phyloP scores from a whole-genome alignment of 2,329 filamentous ascomycete genomes.

The Metarhizium humberi region DNA sequence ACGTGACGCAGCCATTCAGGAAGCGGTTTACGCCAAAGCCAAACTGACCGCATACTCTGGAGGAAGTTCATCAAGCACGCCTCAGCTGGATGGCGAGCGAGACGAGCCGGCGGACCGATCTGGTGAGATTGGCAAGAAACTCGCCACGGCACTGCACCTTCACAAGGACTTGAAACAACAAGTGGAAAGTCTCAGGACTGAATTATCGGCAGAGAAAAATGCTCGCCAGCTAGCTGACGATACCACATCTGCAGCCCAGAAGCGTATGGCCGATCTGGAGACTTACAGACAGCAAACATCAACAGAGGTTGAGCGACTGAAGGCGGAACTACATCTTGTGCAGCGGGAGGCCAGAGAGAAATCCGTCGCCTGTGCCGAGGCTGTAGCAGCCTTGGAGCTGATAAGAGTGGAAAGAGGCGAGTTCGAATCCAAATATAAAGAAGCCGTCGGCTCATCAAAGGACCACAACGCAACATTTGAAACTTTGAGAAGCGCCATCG shows the following conservation, averaged over 20 bases:
- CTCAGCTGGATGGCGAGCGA: constrained; percentile 50
- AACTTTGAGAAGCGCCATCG: constrained; percentile 67
- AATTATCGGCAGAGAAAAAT: constrained; percentile 72
- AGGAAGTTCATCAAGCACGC: constrained; percentile 52
- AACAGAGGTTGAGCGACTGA: constrained; percentile 75
- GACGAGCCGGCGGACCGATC: constrained; percentile 47
- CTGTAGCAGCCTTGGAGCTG: constrained; percentile 63
- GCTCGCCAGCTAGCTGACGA: constrained; percentile 83
- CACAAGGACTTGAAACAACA: constrained; percentile 76
- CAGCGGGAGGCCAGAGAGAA: constrained; percentile 76
- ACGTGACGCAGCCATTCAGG: constrained; percentile 84
- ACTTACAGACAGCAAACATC: constrained; percentile 73
- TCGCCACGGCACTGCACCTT: constrained; percentile 70
- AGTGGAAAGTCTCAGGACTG: constrained; percentile 57
- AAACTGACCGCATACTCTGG: constrained; percentile 72
- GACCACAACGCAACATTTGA: constrained; percentile 64
- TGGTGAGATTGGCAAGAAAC: constrained; percentile 68
- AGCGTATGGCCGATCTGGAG: constrained; percentile 76
- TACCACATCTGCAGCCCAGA: constrained; percentile 71
- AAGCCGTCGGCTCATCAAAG: constrained; percentile 55
- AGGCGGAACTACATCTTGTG: constrained; percentile 72
- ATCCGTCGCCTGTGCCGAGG: constrained; percentile 66
- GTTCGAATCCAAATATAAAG: constrained; percentile 57
- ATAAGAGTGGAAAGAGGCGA: constrained; percentile 83
- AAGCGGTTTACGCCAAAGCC: constrained; percentile 91